Evolutionary conservation across 2,329 filamentous ascomycete species (phyloP), one percentile per base, ranked within the genome.

Genomic region (Penicillium sp.): DNA sequence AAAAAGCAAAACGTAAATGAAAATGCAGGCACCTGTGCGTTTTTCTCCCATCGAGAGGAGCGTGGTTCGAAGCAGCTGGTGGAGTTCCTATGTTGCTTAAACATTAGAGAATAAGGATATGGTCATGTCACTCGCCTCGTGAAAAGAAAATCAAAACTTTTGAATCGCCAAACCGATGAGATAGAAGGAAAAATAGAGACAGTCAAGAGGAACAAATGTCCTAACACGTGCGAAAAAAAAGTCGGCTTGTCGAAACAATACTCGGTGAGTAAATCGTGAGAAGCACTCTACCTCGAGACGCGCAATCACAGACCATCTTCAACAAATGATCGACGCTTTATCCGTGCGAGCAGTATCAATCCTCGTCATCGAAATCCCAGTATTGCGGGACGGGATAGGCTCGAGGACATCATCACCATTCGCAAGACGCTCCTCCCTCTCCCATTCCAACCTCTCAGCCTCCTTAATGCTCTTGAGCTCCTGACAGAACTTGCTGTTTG

Each of bases 401-500:
- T 60, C 56, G 10, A 64, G 36, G 4, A 46, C 44, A 27, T 59
- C 47, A 27, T 52, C 53, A 4, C 31, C 55, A 39, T 50, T 45
- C 3, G 54, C 38, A 1, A 53, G 33, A 5, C 52, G 39, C 21
- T 62, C 63, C 25, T 67, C 64, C 36, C 64, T 53, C 40, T 63
- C 63, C 15, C 58, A 33, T 3, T 68, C 67, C 23, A 64, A 59
- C 8, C 62, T 57, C 40, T 75, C 73, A 39, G 63, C 65, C 50
- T 72, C 69, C 38, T 73, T 72, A 27, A 75, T 59, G 5, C 65
- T 65, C 61, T 73, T 70, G 50, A 78, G 59, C 39, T 78, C 67
- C 54, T 77, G 72, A 53, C 74, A 76, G 55, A 79, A 76, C 55
- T 70, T 74, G 63, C 76, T 78, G 41, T 74, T 75, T 2, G 64